These are phyloP conservation scores for Apophysomyces sp. DNA, from an alignment of 371 early-diverging fungal species.

Conservation along the genomic window DNA sequence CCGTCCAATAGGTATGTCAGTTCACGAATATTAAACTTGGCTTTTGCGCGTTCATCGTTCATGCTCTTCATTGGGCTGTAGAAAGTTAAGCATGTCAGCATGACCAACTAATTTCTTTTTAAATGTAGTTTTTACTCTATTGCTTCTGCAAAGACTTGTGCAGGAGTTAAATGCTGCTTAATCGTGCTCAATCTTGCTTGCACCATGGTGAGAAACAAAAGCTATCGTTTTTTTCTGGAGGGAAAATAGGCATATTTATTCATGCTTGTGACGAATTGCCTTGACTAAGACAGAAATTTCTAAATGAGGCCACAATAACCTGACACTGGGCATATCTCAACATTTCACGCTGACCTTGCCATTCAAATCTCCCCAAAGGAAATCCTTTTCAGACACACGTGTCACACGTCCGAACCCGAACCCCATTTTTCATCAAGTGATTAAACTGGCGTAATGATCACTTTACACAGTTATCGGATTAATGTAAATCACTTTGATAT, in stretches of 20 bases:
- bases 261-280: too few species aligned
- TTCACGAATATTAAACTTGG: constrained; percentile 74
- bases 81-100: not conserved
- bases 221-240: not conserved
- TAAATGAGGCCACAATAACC: too few species aligned
- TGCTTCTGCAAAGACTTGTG: constrained; percentile 21
- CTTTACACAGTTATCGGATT: too few species aligned
- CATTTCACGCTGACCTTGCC: too few species aligned
- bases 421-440: too few species aligned
- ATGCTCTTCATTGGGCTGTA: constrained; percentile 42
- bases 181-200: constrained; percentile 18
- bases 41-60: constrained; percentile 76
- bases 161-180: constrained; percentile 28
- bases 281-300: too few species aligned
- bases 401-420: too few species aligned
- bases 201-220: not conserved
- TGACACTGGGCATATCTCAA: too few species aligned
- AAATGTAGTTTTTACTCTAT: constrained; percentile 19
- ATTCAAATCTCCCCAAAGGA: too few species aligned
- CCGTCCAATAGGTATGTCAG: constrained; percentile 86
- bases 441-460: too few species aligned
- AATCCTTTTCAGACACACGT: too few species aligned
- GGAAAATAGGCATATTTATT: not conserved
- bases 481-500: too few species aligned
- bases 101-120: not conserved